Evolutionary conservation across 2,329 filamentous ascomycete genomes (phyloP), one percentile per base, ranked within the genome.

Genomic region (Dactylellina haptotyla): DNA sequence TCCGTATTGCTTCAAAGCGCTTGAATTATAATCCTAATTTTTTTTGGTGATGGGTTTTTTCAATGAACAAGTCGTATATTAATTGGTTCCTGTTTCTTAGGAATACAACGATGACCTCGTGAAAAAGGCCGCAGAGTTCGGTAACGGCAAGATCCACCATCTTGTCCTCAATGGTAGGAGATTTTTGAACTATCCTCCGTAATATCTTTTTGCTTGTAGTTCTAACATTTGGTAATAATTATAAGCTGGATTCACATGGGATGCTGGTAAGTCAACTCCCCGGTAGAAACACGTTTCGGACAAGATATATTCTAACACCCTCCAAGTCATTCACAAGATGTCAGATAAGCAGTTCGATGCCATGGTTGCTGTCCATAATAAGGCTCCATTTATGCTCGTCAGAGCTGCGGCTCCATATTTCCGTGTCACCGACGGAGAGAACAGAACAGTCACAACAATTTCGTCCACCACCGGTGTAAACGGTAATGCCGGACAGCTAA

Each of bases 301-400:
- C 30, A 75, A 46, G 12, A 70, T 48, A 43, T 41, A 34, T 46
- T 41, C 26, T 71, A 43, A 67, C 20, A 10, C 16, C 53, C 5
- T 3, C 5, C 50, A 10, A 72, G 67, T 72, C n/a, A 74, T 77
- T 20, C 76, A 77, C 50, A 76, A 86, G 85, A 94, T 92, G 84
- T 90, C 89, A 14, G 91, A 96, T 84, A 91, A 91, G 83, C 92
- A 96, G 84, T 96, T 91, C 91, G 90, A 95, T 75, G 93, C 90
- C 56, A 96, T 97, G 80, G 83, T 96, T 28, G 87, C 89, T 20
- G 85, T 96, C 51, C 93, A 96, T 84, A 89, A 87, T 79, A 95
- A 91, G 10, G 92, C 90, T 1, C 93, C 93, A 9, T 96, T 97
- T 85, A 89, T 89, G 80, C 88, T 96, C 59, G 84, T 95, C 75